Base-by-base conservation (phyloP, 192 early-diverging fungal species). In the Dispira parvispora region DNA sequence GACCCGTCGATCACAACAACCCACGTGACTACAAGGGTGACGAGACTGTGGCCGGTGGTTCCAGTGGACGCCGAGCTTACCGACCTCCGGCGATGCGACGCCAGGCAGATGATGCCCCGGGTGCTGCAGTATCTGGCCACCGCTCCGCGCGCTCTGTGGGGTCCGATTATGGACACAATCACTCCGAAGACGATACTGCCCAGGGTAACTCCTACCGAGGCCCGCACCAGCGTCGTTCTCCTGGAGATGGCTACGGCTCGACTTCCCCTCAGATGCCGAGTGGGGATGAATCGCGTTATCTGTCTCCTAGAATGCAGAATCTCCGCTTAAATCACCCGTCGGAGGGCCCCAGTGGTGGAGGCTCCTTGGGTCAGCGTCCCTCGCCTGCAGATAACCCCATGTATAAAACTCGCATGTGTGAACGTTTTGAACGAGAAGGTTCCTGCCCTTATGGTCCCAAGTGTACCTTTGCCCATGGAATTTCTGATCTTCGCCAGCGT, bases 401-500 rank as follows among this genome's bases (percentile, higher is more conserved):
- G 49, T 93, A 88, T 76, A 93, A 91, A 67, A 93, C 91, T 5
- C 76, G 84, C 62, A 74, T 93, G 2, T 93, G 91, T 70, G 89
- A 91, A 58, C 69, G 88, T 53, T 91, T 83, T 64, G 85, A 89
- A 69, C 78, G 72, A 0, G 89, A 93, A 46, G 83, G 82, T 11
- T 67, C 68, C 58, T 88, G 87, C 58, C 84, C 85, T 9, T 88
- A 88, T 63, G 83, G 81, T 20, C 53, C 56, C 11, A 74, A 81
- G 63, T 88, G 87, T 67, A 84, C 81, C 43, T 88, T 88, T 75
- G 87, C 87, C 14, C 87, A 88, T 62, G 87, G 87, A n/a, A 62
- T 76, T 16, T 64, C 45, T 16, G 85, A 88, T 44, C 67, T 88
- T 43, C 76, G 85, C 32, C 81, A 76, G 65, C 80, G 84, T 56